Base-by-base conservation (phyloP, 2,329 filamentous ascomycete genomes). In the Alternaria triticimaculans region DNA sequence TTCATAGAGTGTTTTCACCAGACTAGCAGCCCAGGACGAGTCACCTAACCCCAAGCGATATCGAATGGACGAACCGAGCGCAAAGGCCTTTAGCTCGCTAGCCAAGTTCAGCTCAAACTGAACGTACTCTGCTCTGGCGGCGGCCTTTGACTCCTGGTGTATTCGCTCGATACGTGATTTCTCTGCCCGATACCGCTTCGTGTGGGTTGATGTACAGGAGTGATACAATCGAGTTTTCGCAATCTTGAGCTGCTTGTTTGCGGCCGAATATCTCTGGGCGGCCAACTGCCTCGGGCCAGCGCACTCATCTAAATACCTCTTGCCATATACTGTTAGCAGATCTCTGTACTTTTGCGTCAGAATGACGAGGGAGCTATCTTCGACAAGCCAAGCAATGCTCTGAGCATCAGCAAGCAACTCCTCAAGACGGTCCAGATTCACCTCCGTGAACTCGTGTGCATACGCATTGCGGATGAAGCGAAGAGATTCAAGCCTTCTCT, bases 381-480 rank as follows among this genome's bases (percentile, higher is more conserved):
- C 48, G 6, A 61, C 23, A 21, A 46, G 28, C 14, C 15, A 12
- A 20, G 58, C 58, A 44, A 50, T 30, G 3, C 28, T 26, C 18
- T 54, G 28, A 3, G 43, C 20, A 25, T 61, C 58, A 14, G 18
- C 51, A 11, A 61, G 43, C 44, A 56, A 55, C 33, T 50, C 48
- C 28, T 50, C 48, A 15, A 50, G 18, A 15, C 25, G 48, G n/a
- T 28, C 23, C 9, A 61, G 4, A 21, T 28, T 50, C 41, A 61
- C 23, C 14, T 44, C 44, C 26, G 9, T 14, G 11, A 21, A 12
- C 6, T 55, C 51, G 44, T 61, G 58, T 14, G 45, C 58, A 37
- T 49, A 37, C 5, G 44, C 28, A 61, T 61, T 61, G 14, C 58
- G 58, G 33, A 57, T 43, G 18, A 23, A 21, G 18, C 55, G 45